Base-by-base conservation (phyloP, 805 yeast species). In the Cyberlindnera mycetangii region DNA sequence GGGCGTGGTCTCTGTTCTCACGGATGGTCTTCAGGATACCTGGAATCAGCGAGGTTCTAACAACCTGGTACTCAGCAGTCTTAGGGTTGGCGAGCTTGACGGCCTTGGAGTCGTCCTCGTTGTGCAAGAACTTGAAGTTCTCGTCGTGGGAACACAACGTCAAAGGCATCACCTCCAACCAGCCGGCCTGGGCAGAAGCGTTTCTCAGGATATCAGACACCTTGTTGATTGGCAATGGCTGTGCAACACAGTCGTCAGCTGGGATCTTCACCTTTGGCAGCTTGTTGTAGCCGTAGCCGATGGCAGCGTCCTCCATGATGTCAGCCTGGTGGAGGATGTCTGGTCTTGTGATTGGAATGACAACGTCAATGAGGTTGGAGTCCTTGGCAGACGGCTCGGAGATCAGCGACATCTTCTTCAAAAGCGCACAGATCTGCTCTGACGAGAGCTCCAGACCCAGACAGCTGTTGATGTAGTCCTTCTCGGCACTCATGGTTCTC, bases 281-380 rank as follows among this genome's bases (percentile, higher is more conserved):
- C 64, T 87, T 89, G 70, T 90, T 85, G 75, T 85, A 93, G 46
- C 99, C 99, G 63, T 89, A 93, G 24, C 89, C 95, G 61, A 93
- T 85, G 38, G 97, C 99, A 39, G 92, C 96, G 67, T 93, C 99
- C 69, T 93, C 99, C 95, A 93, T 87, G 54, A 93, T 83, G 69
- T 93, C 99, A 75, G 98, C 92, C 65, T 89, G 95, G 68, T 93
- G 99, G 60, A 93, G 75, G 50, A 93, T 78, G 68, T 93, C 99
- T 10, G 98, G 83, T 73, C 99, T 85, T 31, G 99, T 93, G 59
- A 88, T 83, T 51, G 99, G 99, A 48, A 93, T 79, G 40, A 87
- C 61, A 32, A 78, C 61, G 33, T 64, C 64, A 25, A 61, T 41
- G 32, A 61, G 55, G 51, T 80, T 72, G 7, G 68, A 57, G 52